Evolutionary conservation across 73 alveolate genomes (phyloP), one percentile per base, ranked within the genome.

Genomic region (Paramecium primaurelia): DNA sequence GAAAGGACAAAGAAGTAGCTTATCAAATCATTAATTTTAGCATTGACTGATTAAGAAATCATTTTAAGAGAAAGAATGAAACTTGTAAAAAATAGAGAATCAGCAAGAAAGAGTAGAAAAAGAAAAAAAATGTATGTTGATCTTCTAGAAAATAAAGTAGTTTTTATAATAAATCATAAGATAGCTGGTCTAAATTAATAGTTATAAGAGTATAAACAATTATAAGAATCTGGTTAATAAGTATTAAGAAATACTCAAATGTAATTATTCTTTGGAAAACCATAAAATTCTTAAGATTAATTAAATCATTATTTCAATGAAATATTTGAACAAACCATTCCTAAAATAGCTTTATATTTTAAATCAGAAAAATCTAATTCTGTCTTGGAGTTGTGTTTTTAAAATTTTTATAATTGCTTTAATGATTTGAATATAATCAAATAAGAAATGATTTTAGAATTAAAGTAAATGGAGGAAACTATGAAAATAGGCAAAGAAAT

Each of bases 31-130:
- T 36, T 9, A 30, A 73, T 37, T 37, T 73, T 30, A 80, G 91
- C 71, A 2, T 47, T 80, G 54, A 80, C 91, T 44, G 91, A 80
- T 80, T 36, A 80, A 49, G 91, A 80, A 25, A 80, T 80, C 28
- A 34, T 80, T 0, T 6, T 26, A 34, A 40, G 91, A 71, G 94
- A 89, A 25, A 89, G 75, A 77, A 34, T 45, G 59, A 89, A 89
- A 75, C 93, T 95, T 26, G 98, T 93, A 49, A 95, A 93, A 73
- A 95, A 95, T 85, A 92, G 96, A 85, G 96, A 93, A 71, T 93
- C 97, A 22, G 98, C 98, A 60, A 94, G 95, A 68, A 95, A 95
- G 60, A 77, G 95, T 26, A 25, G 98, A 58, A 95, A 95, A 92
- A 60, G 98, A 38, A 95, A 95, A 93, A 95, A 95, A 88, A 94